These are phyloP conservation scores for Colletotrichum zoysiae DNA, from an alignment of 2,329 filamentous ascomycete genomes.

Conservation along the genomic window DNA sequence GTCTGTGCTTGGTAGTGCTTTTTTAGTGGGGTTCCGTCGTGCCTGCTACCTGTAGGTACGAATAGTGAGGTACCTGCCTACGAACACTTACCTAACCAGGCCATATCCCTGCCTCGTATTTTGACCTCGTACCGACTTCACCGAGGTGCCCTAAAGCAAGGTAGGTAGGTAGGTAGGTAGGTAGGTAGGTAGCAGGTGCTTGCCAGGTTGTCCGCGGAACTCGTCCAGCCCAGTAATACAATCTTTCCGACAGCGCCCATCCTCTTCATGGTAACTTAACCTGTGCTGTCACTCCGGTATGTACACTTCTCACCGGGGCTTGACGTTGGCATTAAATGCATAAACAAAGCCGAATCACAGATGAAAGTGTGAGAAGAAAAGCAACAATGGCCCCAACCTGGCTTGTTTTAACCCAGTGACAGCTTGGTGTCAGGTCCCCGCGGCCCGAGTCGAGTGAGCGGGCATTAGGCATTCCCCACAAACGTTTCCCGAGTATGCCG, in stretches of 20 bases:
- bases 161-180: too few species aligned
- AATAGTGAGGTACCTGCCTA: background rate
- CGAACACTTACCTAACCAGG: slow-evolving; percentile 1
- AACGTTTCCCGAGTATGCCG: background rate
- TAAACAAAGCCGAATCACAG: background rate
- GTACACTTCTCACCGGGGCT: too few species aligned
- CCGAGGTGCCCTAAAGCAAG: background rate
- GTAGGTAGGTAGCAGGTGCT: too few species aligned
- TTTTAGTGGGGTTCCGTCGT: slow-evolving; percentile 24
- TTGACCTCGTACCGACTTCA: slow-evolving; percentile 1
- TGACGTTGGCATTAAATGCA: background rate
- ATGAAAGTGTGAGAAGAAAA: background rate
- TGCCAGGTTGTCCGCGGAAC: background rate
- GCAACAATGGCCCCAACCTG: background rate
- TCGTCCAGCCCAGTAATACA: background rate
- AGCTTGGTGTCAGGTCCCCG: background rate
- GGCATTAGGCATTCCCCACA: too few species aligned
- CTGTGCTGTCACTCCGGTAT: background rate
- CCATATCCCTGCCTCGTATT: slow-evolving; percentile 22
- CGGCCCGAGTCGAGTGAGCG: background rate
- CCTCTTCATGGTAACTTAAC: background rate
- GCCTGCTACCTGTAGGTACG: too few species aligned
- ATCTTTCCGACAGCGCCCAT: too few species aligned
- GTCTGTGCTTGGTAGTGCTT: slow-evolving; percentile 35
- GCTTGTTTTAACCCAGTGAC: background rate